phyloP scores from a whole-genome alignment of 2,329 filamentous ascomycete species.

The Monosporascus sp. region DNA sequence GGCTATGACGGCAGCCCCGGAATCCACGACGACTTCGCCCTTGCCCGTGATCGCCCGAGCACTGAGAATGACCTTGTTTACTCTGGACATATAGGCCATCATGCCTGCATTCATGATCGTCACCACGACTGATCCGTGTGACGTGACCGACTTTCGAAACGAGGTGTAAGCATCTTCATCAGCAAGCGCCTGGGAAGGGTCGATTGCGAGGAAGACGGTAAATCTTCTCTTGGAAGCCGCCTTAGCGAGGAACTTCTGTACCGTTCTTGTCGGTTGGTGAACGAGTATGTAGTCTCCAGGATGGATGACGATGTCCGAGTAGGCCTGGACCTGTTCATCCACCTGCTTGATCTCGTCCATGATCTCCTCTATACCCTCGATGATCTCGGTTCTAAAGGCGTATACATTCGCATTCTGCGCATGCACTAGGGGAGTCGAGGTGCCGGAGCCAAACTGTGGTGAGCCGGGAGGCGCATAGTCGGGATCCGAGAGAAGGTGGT shows the following conservation, averaged over 20 bases:
- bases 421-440: conserved; percentile 41
- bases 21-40: conserved; percentile 76
- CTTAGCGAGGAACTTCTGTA: conserved; percentile 83
- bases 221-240: conserved; percentile 88
- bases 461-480: conserved; percentile 45
- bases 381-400: conserved; percentile 81
- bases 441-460: conserved; percentile 36
- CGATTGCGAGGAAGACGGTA: conserved; percentile 79
- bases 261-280: conserved; percentile 77
- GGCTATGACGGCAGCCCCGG: conserved; percentile 78
- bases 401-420: conserved; percentile 44
- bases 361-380: conserved; percentile 91
- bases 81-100: conserved; percentile 89
- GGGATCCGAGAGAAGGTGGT: conserved; percentile 75
- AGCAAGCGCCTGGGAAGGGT: conserved; percentile 34
- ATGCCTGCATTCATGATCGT: conserved; percentile 78
- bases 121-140: conserved; percentile 75
- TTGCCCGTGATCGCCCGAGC: conserved; percentile 85
- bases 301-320: conserved; percentile 87
- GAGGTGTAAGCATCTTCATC: conserved; percentile 40
- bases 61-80: conserved; percentile 90
- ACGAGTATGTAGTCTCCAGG: conserved; percentile 89
- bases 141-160: conserved; percentile 72
- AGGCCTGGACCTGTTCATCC: conserved; percentile 85
- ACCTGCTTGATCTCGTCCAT: conserved; percentile 91